Percentiles rank a stretch among this genome's conserved stretches.
Conservation (phyloP, 306 rosid genomes). For the Canavalia gladiata region DNA sequence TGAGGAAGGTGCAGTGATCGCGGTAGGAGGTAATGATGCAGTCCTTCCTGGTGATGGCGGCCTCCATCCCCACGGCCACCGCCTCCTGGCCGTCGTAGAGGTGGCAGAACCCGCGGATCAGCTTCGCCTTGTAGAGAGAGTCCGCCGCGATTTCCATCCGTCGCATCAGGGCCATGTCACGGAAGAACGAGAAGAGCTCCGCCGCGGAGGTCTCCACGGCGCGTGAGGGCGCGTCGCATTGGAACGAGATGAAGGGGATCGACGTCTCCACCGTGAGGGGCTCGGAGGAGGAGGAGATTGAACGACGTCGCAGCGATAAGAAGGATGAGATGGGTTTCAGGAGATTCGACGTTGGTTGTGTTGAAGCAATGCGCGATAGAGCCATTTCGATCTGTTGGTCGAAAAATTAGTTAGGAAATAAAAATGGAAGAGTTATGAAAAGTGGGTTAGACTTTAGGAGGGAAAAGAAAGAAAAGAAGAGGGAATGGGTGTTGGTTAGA, state of each 20-base stretch:
- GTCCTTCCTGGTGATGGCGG: conserved; percentile 76
- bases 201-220: conserved; percentile 64
- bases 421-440: neutral
- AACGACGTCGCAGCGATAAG: conserved; percentile 57
- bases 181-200: conserved; percentile 73
- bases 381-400: conserved; percentile 61
- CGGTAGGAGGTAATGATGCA: conserved; percentile 81
- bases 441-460: neutral
- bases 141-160: conserved; percentile 94
- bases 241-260: conserved; percentile 74
- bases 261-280: conserved; percentile 71
- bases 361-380: conserved; percentile 54
- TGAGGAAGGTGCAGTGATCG: conserved; percentile 74
- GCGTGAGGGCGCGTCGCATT: conserved; percentile 76
- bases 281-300: conserved; percentile 57
- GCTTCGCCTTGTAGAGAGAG: conserved; percentile 84
- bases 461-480: neutral
- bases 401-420: neutral
- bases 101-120: conserved; percentile 91
- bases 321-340: conserved; percentile 58
- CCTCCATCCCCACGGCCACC: conserved; percentile 88
- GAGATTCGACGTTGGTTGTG: conserved; percentile 54
- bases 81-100: conserved; percentile 95
- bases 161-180: conserved; percentile 77
- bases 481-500: neutral